Evolutionary conservation across 352 stramenopile genomes (phyloP), one percentile per base, ranked within the genome.

Genomic region (Plasmopara viticola): DNA sequence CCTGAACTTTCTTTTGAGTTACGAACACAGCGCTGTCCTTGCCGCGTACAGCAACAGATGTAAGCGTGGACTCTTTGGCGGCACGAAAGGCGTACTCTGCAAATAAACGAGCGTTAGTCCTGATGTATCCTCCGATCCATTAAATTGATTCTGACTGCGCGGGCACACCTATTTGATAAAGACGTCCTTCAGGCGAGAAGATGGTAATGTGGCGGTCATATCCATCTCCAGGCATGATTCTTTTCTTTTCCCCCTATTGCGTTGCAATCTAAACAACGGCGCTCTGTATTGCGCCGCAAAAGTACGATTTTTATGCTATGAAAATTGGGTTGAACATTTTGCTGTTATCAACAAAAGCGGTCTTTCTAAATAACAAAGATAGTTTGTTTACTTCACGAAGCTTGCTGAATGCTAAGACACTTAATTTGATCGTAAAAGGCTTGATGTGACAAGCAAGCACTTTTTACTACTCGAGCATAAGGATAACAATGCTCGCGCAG

Each of bases 1-100:
- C 95, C 64, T 96, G 89, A 31, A 99, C 95, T 72, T 99, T 99
- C 71, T 98, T 98, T 74, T 99, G 96, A 0, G 97, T 99, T 33
- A 99, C 95, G 35, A 99, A 91, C 14, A 95, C 94, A 20, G 68
- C 79, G 56, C 83, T 95, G 60, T 98, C 91, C 56, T 86, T 89
- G 20, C 96, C 96, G 29, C 96, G 84, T 28, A 99, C 86, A 20
- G 94, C 96, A 15, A 99, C 91, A 0, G 94, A 98, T 39, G 97
- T 99, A 29, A 98, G 72, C 20, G 92, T 96, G 53, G 75, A 85
- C 53, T 87, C 82, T 55, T 95, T 90, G 12, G 95, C 95, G n/a
- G 93, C 94, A 54, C 98, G 98, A 76, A 99, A 99, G 44, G 95
- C 96, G 79, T 99, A 99, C 70, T 99, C 97, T 95, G 49, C 15